Base-by-base conservation (phyloP, 2,329 filamentous ascomycete species). In the Phialophora verrucosa region DNA sequence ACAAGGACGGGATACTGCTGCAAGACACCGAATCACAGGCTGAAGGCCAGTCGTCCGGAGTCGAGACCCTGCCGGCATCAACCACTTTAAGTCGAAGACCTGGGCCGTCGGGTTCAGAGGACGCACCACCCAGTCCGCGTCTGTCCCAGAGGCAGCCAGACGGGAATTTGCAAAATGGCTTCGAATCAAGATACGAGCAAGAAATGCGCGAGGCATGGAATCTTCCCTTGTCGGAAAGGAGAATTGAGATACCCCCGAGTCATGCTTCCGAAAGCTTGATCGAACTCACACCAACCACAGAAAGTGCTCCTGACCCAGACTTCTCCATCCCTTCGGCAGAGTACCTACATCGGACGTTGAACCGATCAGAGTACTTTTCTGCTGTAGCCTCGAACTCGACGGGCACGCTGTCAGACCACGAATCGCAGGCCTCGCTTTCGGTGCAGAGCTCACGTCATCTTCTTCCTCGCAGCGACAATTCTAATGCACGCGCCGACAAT, bases 251-350 rank as follows among this genome's bases (percentile, higher is more conserved):
- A 54, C 68, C 75, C 7, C 78, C 79, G 4, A 76, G 73, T 55
- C 78, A 80, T 62, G 76, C 77, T 23, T 81, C 80, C 2, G 79
- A 81, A 62, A 79, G 77, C 32, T 71, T 80, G 7, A 69, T 80
- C 55, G 78, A 82, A 65, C 75, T 82, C 11, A 83, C 81, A 3
- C 81, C 81, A 29, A 81, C 78, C 7, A 80, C 80, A n/a, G 78
- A 81, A 69, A 61, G 70, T 25, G 74, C 70, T 56, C 76, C 77
- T 5, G 77, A 72, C 50, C 71, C 68, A 14, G 75, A 73, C 32
- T 69, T 69, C 62, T 73, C 62, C 44, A 62, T 68, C 27, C 70
- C 72, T 7, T 66, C 65, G 11, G 60, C 55, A 60, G 66, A 60
- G n/a, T 51, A 62, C 56, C 60, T 61, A 20, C 59, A 53, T 56